Base-by-base conservation (phyloP, 1,284 basidiomycete species). In the Cutaneotrichosporon sp. region DNA sequence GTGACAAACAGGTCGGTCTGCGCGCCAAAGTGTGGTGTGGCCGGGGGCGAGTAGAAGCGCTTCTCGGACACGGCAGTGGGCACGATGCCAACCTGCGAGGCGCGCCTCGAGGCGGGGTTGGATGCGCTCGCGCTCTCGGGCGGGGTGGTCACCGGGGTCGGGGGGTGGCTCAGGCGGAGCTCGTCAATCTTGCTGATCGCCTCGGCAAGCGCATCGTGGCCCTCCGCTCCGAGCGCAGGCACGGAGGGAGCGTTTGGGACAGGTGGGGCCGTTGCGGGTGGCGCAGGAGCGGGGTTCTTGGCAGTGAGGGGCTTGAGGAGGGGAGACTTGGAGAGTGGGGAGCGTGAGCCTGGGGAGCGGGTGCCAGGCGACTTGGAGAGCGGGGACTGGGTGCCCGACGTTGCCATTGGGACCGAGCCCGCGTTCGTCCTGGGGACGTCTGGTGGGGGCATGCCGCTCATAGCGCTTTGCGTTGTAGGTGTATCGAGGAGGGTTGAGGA, bases 21-120 rank as follows among this genome's bases (percentile, higher is more conserved):
- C 31, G 79, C 79, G 2, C 79, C 79, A 67, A 80, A 80, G 65
- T 80, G 79, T 9, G 79, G 79, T 25, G 78, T 80, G n/a, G 72
- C 73, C 27, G 75, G 74, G 4, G 68, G 72, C 43, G 72, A 74
- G 33, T 54, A 4, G 47, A 60, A 60, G 7, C 36, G 36, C 56
- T 58, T 51, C 18, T 58, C 38, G 9, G 42, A 46, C 5, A n/a
- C 25, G 22, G 34, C 16, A 22, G 34, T 34, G 22, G 11, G 33
- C 20, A 42, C 3, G 38, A 18, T 18, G 18, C 33, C 34, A 16
- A 25, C 51, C 11, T 31, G 22, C 16, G 55, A 57, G 24, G 55
- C 29, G 2, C 55, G 55, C 7, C 55, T 20, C 24, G 60, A 22
- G 55, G 59, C 25, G 29, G 52, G n/a, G 9, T 38, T 34, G 20